phyloP scores from a whole-genome alignment of 1,284 basidiomycete genomes.

The Vanrija pseudolonga region DNA sequence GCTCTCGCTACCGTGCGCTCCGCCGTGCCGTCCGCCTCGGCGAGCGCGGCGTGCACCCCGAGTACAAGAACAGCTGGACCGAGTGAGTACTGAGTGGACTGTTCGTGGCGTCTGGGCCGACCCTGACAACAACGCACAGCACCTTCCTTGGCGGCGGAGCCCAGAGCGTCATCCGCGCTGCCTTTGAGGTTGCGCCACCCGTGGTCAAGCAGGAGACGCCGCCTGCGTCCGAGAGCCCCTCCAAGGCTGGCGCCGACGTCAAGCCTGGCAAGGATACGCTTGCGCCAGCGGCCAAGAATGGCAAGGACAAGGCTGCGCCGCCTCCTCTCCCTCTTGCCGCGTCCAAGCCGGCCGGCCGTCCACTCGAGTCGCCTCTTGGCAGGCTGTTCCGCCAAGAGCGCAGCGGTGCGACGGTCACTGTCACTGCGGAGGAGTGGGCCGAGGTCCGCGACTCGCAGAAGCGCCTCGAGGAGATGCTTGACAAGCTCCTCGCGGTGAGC shows the following conservation, averaged over 20 bases:
- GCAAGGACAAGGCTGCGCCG: background rate
- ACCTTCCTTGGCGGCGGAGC: slow-evolving; percentile 42
- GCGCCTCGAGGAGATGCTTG: slow-evolving; percentile 40
- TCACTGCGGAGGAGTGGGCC: slow-evolving; percentile 25
- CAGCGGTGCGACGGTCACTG: slow-evolving; percentile 13
- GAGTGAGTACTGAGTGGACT: slow-evolving; percentile 31
- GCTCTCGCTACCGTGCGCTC: slow-evolving; percentile 47
- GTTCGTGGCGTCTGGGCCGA: background rate
- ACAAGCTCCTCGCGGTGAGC: slow-evolving; percentile 21
- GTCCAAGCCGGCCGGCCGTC: background rate
- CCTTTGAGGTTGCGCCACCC: slow-evolving; percentile 42
- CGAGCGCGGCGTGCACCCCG: slow-evolving; percentile 20
- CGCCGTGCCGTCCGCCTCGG: slow-evolving; percentile 24
- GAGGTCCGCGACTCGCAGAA: slow-evolving; percentile 32
- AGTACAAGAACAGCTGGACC: slow-evolving; percentile 24
- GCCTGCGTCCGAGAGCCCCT: slow-evolving; percentile 3
- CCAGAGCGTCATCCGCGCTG: slow-evolving; percentile 39
- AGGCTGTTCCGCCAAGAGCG: slow-evolving; percentile 14
- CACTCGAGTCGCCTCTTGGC: slow-evolving; percentile 10
- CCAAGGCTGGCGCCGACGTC: background rate
- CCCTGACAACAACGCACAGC: slow-evolving; percentile 2
- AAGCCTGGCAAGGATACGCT: background rate
- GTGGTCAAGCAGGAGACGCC: slow-evolving; percentile 7
- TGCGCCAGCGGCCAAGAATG: background rate
- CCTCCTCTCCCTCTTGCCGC: background rate